Base-by-base conservation (phyloP, 2,329 filamentous ascomycete genomes). In the Trichophyton verrucosum region DNA sequence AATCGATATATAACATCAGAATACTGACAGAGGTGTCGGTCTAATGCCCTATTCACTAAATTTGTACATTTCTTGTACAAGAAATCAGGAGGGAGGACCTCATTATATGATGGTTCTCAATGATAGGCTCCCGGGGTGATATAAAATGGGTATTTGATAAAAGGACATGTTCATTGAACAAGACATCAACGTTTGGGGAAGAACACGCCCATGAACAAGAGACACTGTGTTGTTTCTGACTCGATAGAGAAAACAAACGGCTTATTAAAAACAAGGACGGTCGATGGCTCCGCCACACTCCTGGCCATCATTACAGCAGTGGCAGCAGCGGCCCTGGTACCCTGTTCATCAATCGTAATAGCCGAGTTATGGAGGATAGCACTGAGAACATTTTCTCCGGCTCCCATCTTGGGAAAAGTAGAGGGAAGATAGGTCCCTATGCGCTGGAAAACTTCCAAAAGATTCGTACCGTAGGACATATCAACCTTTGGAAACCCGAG, bases 401-500 rank as follows among this genome's bases (percentile, higher is more conserved):
- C 24, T 8, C 40, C 40, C 57, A 59, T 46, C 11, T 49, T 59
- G 5, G 57, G 57, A 17, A 59, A 47, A 2, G 36, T 15, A 11
- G 13, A 3, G n/a, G 57, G 57, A 17, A 59, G 33, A 36, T 46
- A 42, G 20, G 30, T 17, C 3, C 44, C 40, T n/a, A 59, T 40
- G 2, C 20, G 6, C 30, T 4, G 5, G 17, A 49, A 44, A 6
- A 38, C 13, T 20, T 42, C 3, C 13, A 59, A 42, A 7, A 59
- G 8, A 22, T 59, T n/a, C 7, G 17, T 47, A 3, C 24, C n/a
- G 8, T 15, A 33, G 13, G 57, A 59, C 27, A 47, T 30, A 5
- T 59, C 57, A 8, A 59, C 17, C 42, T 49, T 59, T n/a, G 57
- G 57, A 13, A 59, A 47, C 38, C 57, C 57, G n/a, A 59, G 33